These are phyloP conservation scores for Cairneyella variabilis DNA, from an alignment of 495 filamentous ascomycete species.

Conservation along the genomic window DNA sequence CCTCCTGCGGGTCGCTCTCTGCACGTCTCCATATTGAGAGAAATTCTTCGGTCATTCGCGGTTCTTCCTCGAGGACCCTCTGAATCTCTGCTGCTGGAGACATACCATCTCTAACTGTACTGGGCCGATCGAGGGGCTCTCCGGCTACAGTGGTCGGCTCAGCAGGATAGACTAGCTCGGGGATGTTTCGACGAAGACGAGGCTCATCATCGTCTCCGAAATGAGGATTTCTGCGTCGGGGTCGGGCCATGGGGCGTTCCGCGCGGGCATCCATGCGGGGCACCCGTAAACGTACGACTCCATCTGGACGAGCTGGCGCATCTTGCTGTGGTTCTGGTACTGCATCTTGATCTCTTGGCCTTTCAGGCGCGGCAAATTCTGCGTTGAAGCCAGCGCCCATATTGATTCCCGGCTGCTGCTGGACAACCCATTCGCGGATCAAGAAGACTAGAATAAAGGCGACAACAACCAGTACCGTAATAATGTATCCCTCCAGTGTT, in stretches of 20 bases:
- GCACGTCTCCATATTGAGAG: conserved; percentile 26
- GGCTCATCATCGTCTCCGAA: conserved; percentile 11
- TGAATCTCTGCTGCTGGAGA: conserved; percentile 23
- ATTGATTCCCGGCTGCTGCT: conserved; percentile 83
- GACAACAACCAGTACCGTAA: conserved; percentile 84
- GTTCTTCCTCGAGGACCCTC: conserved; percentile 20
- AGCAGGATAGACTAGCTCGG: neutral
- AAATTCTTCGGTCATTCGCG: conserved; percentile 25
- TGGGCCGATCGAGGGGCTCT: conserved; percentile 1
- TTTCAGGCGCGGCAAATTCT: conserved; percentile 27
- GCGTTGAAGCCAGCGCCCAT: conserved; percentile 52
- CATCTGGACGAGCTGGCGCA: neutral
- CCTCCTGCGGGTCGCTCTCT: conserved; percentile 55
- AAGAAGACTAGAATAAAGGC: conserved; percentile 93
- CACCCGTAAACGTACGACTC: neutral
- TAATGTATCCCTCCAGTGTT: conserved; percentile 85
- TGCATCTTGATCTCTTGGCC: conserved; percentile 47
- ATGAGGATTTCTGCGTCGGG: conserved; percentile 18
- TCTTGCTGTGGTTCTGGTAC: conserved; percentile 19
- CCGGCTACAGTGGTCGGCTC: neutral
- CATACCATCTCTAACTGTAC: conserved; percentile 13
- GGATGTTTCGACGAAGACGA: neutral
- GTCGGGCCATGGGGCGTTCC: conserved; percentile 20
- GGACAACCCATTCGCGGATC: conserved; percentile 96
- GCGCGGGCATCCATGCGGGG: neutral